Evolutionary conservation across 2,329 filamentous ascomycete species (phyloP).

Genomic region (Xylaria sp.): DNA sequence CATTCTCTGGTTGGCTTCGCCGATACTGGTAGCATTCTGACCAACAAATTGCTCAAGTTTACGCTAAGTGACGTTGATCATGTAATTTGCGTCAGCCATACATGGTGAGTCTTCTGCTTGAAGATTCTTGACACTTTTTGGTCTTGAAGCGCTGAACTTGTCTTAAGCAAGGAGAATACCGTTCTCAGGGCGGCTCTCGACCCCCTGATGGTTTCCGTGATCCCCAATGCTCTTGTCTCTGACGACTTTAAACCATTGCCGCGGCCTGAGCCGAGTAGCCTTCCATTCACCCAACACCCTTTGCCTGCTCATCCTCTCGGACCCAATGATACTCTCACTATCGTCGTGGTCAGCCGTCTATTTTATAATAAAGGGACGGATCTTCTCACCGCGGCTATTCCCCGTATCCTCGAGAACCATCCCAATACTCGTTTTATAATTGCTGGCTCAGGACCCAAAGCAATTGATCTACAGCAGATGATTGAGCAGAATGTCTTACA

Average conservation of each 20-base stretch:
- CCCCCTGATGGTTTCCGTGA: slow-evolving; percentile 95
- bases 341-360: slow-evolving; percentile 94
- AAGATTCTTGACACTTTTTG: neutral
- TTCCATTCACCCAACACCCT: slow-evolving; percentile 49
- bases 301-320: slow-evolving; percentile 72
- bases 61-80: slow-evolving; percentile 96
- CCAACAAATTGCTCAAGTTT: slow-evolving; percentile 97
- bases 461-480: slow-evolving; percentile 98
- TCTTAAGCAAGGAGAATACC: slow-evolving; percentile 89
- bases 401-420: slow-evolving; percentile 85
- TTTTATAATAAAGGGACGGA: slow-evolving; percentile 99
- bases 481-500: slow-evolving; percentile 93
- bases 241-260: slow-evolving; percentile 86
- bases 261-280: slow-evolving; percentile 47
- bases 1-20: slow-evolving; percentile 98
- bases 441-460: slow-evolving; percentile 92
- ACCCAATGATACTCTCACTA: slow-evolving; percentile 87
- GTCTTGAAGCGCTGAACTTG: slow-evolving; percentile 34
- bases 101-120: slow-evolving; percentile 67
- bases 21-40: slow-evolving; percentile 92
- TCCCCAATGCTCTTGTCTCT: slow-evolving; percentile 95
- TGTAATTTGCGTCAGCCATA: slow-evolving; percentile 98
- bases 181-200: slow-evolving; percentile 93
- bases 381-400: slow-evolving; percentile 93
- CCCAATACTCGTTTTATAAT: slow-evolving; percentile 97